Evolutionary conservation across 495 filamentous ascomycete species (phyloP), one percentile per base, ranked within the genome.

Genomic region (Podospora pseudoanserina): DNA sequence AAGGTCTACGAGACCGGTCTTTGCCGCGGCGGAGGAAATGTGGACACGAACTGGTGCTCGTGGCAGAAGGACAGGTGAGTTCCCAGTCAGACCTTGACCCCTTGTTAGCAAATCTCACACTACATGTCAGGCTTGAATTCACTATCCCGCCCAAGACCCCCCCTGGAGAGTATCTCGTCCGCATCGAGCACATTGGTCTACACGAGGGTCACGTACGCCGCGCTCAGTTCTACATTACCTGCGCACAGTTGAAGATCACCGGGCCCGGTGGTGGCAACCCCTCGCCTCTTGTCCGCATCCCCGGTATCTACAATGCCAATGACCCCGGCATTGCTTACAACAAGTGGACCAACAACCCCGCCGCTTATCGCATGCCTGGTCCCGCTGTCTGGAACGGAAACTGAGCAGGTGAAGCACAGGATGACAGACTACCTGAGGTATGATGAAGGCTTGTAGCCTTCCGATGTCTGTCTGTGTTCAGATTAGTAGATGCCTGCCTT

Each of bases 101-200:
- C 30, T 32, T 32, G 30, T 32, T 32, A 32, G 4, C 30, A 32
- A 32, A 32, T 32, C 30, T 32, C 30, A 32, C 30, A 32, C 30
- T 7, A 32, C 30, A 32, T 32, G 30, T 32, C 30, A 32, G 70
- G 13, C 75, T 85, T 64, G 79, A 81, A 64, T 86, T 85, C 73
- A 79, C 78, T 54, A 81, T 87, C 68, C 85, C 86, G 2, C 73
- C 65, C 55, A 76, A 74, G 64, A 78, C 80, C 9, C 81, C 82
- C 18, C 75, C 75, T 5, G 86, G 86, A 60, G 82, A 87, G 69
- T 88, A 87, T 71, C 81, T 88, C 55, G 74, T 87, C 65, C 80
- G 86, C 11, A 77, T 81, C 49, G 85, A 88, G 71, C 84, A 86
- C 66, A 84, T 87, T 65, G 86, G 79, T n/a, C 75, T 86, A 66